phyloP scores from a whole-genome alignment of 1,284 basidiomycete species.

The Trichosporon sp. region DNA sequence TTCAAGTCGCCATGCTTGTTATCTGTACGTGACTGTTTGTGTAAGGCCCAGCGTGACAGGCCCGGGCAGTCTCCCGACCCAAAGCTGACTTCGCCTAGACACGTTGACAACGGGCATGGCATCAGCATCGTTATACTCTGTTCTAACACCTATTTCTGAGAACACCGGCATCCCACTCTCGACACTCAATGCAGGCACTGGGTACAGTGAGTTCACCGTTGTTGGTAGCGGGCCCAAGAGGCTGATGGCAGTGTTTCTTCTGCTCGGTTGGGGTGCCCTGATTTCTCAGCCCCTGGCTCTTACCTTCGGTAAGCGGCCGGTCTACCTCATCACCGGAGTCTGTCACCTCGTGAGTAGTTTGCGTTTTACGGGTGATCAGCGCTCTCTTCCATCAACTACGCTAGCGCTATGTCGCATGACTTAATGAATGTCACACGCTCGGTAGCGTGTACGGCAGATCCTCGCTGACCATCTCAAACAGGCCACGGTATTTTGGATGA shows the following conservation, averaged over 20 bases:
- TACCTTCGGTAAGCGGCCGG: slow-evolving; percentile 23
- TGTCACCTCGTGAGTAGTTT: slow-evolving; percentile 9
- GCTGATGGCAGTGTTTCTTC: slow-evolving; percentile 18
- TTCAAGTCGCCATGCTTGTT: slow-evolving; percentile 19
- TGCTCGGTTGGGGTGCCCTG: slow-evolving; percentile 28
- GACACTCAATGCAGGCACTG: slow-evolving; percentile 23
- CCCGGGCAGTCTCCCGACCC: not conserved
- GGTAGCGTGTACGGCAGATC: too few species aligned
- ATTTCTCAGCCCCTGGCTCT: slow-evolving; percentile 25
- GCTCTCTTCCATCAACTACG: too few species aligned
- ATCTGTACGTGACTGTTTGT: slow-evolving; percentile 8
- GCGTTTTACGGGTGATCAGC: not conserved
- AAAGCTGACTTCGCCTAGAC: slow-evolving; percentile 3
- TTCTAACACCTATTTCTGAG: slow-evolving; percentile 21
- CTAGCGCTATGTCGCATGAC: too few species aligned
- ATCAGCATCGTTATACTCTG: slow-evolving; percentile 19
- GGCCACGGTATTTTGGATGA: slow-evolving; percentile 20
- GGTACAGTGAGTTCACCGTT: slow-evolving; percentile 13
- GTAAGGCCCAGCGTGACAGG: not conserved
- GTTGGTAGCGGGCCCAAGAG: not conserved
- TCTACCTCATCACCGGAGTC: slow-evolving; percentile 19
- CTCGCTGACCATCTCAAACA: not conserved
- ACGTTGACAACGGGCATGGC: slow-evolving; percentile 14
- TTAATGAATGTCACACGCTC: too few species aligned
- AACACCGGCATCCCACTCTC: slow-evolving; percentile 19